phyloP scores from a whole-genome alignment of 805 yeast species.

The Saccharomycopsis babjevae region DNA sequence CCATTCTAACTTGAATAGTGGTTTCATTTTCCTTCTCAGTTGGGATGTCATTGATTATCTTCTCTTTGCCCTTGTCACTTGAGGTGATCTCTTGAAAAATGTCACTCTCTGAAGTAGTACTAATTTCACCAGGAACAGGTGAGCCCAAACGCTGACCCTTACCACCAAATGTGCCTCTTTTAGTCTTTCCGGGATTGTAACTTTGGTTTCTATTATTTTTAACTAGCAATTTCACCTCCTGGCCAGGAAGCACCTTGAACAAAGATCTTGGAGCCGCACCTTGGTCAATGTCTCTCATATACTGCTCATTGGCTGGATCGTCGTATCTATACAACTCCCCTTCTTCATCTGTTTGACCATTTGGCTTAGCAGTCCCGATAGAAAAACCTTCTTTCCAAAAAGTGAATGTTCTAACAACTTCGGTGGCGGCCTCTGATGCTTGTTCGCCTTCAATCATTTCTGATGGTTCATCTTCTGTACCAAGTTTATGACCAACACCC shows the following conservation, averaged over 20 bases:
- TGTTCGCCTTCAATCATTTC: conserved; percentile 30
- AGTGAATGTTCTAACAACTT: conserved; percentile 71
- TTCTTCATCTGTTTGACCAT: conserved; percentile 40
- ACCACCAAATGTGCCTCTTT: conserved; percentile 52
- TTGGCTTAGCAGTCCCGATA: conserved; percentile 28
- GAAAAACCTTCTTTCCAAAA: conserved; percentile 97
- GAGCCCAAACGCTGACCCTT: conserved; percentile 81
- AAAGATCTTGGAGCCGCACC: conserved; percentile 88
- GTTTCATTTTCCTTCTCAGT: conserved; percentile 47
- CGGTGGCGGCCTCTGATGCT: conserved; percentile 26
- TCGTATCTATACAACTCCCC: conserved; percentile 81
- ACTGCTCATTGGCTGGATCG: conserved; percentile 78
- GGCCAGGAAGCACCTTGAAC: conserved; percentile 77
- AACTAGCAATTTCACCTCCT: conserved; percentile 89
- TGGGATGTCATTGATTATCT: conserved; percentile 7
- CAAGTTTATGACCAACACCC: conserved; percentile 35
- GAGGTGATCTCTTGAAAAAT: conserved; percentile 17
- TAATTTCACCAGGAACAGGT: conserved; percentile 67
- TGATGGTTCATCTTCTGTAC: conserved; percentile 28
- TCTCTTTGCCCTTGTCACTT: conserved; percentile 20
- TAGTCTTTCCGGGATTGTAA: conserved; percentile 59
- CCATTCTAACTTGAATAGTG: conserved; percentile 71
- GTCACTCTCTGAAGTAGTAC: conserved; percentile 1
- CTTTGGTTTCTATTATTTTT: conserved; percentile 72
- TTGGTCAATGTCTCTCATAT: conserved; percentile 67